Evolutionary conservation across 2,329 filamentous ascomycete species (phyloP), one percentile per base, ranked within the genome.

Genomic region (Cladobotryum protrusum): DNA sequence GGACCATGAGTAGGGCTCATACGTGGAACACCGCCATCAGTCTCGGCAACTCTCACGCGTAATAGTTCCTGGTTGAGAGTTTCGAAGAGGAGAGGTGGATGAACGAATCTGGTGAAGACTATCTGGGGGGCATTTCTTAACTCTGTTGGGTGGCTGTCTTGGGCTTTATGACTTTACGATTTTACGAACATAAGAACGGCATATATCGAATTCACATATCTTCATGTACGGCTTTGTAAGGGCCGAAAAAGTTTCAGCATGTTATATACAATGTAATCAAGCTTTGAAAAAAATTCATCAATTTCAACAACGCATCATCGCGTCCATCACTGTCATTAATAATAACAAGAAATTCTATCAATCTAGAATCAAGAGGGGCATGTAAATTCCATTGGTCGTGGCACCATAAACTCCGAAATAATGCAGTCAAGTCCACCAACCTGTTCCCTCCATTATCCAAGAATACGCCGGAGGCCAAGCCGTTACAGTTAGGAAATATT

Each of bases 1-100:
- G 75, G 60, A 81, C 78, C 3, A 73, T 81, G 72, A 77, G 72
- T 54, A 81, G 77, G 64, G 71, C 72, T 19, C 68, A 73, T 46
- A 81, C 78, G 7, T 82, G 76, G 72, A 76, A 72, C 44, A 70
- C 73, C 13, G 52, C 65, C 35, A 68, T 59, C 37, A 55, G 61
- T 40, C 65, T 63, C 7, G 14, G 9, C 4, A 11, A 18, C 12
- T n/a, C 36, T 6, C 36, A 11, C 5, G 14, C 17, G 36, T 39
- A 7, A 39, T 39, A n/a, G n/a, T 39, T n/a, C 14, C 13, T 14
- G 36, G n/a, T 4, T 15, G 36, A 14, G 13, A 39, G 14, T 39
- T 3, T 15, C 9, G 11, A n/a, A 39, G n/a, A n/a, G n/a, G n/a
- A n/a, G 36, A 39, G 24, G 11, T 39, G 36, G 19, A 20, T 4